A percentile compares a stretch with the other conserved stretches of the same genome.
phyloP scores from a whole-genome alignment of 23 red algal species.

The Gracilaria caudata region DNA sequence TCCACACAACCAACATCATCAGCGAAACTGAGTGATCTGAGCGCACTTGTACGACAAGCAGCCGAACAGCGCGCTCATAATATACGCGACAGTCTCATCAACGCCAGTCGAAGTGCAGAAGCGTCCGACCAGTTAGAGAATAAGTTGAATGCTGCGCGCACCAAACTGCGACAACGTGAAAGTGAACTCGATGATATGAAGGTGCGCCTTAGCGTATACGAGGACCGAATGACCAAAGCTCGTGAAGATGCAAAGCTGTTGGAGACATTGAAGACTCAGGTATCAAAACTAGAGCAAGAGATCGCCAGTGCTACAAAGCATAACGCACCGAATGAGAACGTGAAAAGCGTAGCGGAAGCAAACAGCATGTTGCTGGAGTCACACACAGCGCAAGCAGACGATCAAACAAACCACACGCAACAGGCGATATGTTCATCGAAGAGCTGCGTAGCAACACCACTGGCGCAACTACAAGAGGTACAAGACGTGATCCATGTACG shows the following conservation, averaged over 20 bases:
- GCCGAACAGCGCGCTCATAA: background rate
- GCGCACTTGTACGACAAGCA: background rate
- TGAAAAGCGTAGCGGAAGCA: background rate
- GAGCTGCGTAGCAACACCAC: conserved; percentile 9
- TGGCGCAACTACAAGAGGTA: conserved; percentile 22
- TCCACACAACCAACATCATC: background rate
- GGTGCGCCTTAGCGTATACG: conserved; percentile 16
- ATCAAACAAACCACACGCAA: background rate
- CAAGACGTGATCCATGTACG: conserved; percentile 16
- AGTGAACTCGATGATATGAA: conserved; percentile 24
- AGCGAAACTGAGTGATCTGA: background rate
- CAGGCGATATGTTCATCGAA: background rate
- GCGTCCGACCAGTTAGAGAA: background rate
- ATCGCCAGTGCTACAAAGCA: background rate
- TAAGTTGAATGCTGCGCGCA: conserved; percentile 20
- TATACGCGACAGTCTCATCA: background rate
- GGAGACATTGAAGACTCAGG: conserved; percentile 32
- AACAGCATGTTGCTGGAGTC: background rate
- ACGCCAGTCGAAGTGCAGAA: conserved; percentile 17
- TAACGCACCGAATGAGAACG: background rate
- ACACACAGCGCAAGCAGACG: background rate
- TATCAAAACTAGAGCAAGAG: background rate
- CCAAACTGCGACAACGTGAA: conserved; percentile 24
- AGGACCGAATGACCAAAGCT: conserved; percentile 34
- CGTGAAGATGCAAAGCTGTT: conserved; percentile 1